phyloP scores from a whole-genome alignment of 176 grass and related monocot genomes.

The Poa pratensis region DNA sequence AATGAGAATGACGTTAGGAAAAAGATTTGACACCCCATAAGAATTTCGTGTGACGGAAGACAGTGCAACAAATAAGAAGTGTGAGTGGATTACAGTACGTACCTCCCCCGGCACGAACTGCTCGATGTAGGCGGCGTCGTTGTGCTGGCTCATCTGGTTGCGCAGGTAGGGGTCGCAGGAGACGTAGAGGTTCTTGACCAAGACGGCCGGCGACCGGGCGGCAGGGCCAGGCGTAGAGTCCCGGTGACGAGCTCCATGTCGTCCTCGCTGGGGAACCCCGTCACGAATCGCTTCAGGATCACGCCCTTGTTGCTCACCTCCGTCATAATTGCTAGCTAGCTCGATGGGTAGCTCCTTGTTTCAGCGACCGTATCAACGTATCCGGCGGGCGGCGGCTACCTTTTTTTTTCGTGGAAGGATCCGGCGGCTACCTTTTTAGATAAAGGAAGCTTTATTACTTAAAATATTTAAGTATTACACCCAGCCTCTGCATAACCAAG shows the following conservation, averaged over 20 bases:
- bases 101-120: slow-evolving; percentile 47
- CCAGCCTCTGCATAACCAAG: no score
- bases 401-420: no score
- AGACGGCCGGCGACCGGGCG: slow-evolving; percentile 5
- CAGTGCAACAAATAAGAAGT: no score
- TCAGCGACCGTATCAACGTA: no score
- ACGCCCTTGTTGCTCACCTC: not conserved
- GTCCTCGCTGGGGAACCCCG: not conserved
- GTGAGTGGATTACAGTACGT: not conserved
- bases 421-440: no score
- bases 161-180: slow-evolving; percentile 73
- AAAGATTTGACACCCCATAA: no score
- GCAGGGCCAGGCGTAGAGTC: not conserved
- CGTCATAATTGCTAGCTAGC: not conserved
- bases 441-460: no score
- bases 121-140: slow-evolving; percentile 26
- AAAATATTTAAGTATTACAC: no score
- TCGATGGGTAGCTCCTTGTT: no score
- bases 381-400: no score
- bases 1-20: no score
- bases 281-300: slow-evolving; percentile 5
- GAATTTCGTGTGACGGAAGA: no score
- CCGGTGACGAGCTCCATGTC: not conserved
- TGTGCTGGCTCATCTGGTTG: slow-evolving; percentile 48
- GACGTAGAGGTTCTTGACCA: slow-evolving; percentile 74